These are phyloP conservation scores for Cercospora beticola DNA, from an alignment of 2,329 filamentous ascomycete genomes.

Conservation along the genomic window DNA sequence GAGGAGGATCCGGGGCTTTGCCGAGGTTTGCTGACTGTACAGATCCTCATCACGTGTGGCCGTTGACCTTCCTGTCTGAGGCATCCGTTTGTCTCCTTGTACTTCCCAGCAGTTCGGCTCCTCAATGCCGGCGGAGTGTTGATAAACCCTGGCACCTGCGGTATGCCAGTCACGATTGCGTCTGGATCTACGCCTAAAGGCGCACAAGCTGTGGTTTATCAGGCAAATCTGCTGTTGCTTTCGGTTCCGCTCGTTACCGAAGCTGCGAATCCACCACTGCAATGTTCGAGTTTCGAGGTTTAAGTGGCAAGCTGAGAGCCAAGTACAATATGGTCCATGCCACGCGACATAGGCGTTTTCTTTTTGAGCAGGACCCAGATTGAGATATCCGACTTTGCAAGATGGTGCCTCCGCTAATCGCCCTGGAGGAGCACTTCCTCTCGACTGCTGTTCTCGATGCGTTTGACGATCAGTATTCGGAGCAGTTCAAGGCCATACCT, in stretches of 20 bases:
- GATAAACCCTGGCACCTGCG: neutral
- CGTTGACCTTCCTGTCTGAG: neutral
- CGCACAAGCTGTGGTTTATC: constrained; percentile 1
- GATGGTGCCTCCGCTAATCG: constrained; percentile 39
- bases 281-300: neutral
- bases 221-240: constrained; percentile 6
- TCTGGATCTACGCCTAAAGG: constrained; percentile 4
- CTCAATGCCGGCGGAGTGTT: neutral
- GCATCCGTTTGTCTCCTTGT: neutral
- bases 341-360: neutral
- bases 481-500: constrained; percentile 38
- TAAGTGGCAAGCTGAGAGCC: neutral
- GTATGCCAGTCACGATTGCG: constrained; percentile 2
- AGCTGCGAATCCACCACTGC: neutral
- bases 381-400: constrained; percentile 4
- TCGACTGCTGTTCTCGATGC: constrained; percentile 36
- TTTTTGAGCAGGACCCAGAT: neutral
- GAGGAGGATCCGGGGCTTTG: constrained; percentile 4
- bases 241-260: constrained; percentile 15
- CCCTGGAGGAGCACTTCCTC: constrained; percentile 42
- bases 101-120: constrained; percentile 5
- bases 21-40: neutral
- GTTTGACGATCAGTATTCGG: constrained; percentile 32
- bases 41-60: neutral
- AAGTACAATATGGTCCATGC: constrained; percentile 5